Evolutionary conservation across 1,284 basidiomycete genomes (phyloP).

Genomic region (Gomphus sp.): DNA sequence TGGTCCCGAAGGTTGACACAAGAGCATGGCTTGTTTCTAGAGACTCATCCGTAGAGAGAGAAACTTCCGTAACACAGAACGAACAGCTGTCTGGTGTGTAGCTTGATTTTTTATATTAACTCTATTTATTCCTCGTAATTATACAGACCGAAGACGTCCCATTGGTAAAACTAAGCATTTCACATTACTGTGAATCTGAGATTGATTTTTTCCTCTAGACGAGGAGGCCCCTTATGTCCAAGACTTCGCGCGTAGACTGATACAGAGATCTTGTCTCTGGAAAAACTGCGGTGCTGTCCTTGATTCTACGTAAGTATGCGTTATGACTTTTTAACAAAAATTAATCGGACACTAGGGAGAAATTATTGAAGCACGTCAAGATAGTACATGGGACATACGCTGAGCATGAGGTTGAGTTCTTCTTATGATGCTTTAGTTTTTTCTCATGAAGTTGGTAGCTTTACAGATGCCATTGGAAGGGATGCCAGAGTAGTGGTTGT

Average conservation of each 20-base stretch:
- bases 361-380: slow-evolving; percentile 41
- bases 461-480: slow-evolving; percentile 39
- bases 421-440: slow-evolving; percentile 10
- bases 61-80: not conserved
- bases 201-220: slow-evolving; percentile 22
- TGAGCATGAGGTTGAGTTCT: slow-evolving; percentile 24
- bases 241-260: slow-evolving; percentile 24
- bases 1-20: not conserved
- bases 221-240: slow-evolving; percentile 29
- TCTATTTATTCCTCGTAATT: not conserved
- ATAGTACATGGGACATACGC: slow-evolving; percentile 31
- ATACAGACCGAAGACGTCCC: slow-evolving; percentile 9
- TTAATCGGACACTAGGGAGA: slow-evolving; percentile 16
- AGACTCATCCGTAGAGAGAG: not conserved
- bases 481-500: slow-evolving; percentile 27
- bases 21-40: not conserved
- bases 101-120: not conserved
- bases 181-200: not conserved
- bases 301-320: slow-evolving; percentile 31
- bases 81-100: slow-evolving; percentile 3
- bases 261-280: slow-evolving; percentile 48
- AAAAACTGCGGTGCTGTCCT: slow-evolving; percentile 41
- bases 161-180: not conserved
- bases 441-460: slow-evolving; percentile 15
- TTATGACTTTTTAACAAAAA: not conserved